A percentile compares a stretch with the other conserved stretches of the same genome.
These are phyloP conservation scores for Rhexocercosporidium sp. DNA, from an alignment of 2,329 filamentous ascomycete genomes.

Conservation along the genomic window DNA sequence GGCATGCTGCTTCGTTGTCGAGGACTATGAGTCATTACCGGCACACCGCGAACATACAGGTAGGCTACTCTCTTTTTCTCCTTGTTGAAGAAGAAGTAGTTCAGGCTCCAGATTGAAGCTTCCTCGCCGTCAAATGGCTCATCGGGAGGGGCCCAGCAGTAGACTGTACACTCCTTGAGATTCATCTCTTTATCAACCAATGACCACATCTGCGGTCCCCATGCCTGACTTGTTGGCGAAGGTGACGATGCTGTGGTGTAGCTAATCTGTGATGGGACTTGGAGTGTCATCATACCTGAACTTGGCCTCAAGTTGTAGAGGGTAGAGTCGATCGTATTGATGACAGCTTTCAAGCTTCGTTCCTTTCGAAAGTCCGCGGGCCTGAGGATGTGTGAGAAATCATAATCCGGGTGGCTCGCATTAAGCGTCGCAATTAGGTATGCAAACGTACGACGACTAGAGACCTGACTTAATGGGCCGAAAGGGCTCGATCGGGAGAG, in stretches of 20 bases:
- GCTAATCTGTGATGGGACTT: slow-evolving; percentile 45
- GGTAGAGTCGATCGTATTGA: slow-evolving; percentile 86
- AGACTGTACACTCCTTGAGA: slow-evolving; percentile 85
- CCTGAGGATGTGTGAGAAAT: slow-evolving; percentile 91
- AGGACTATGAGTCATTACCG: slow-evolving; percentile 70
- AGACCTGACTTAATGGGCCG: slow-evolving; percentile 84
- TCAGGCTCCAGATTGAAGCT: slow-evolving; percentile 90
- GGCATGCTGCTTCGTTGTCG: slow-evolving; percentile 45
- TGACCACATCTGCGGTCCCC: slow-evolving; percentile 91
- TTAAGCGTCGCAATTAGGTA: slow-evolving; percentile 97
- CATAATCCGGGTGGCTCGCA: slow-evolving; percentile 93
- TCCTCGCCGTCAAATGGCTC: slow-evolving; percentile 93
- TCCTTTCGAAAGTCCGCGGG: slow-evolving; percentile 91
- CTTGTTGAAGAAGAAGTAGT: slow-evolving; percentile 99
- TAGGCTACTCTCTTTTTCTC: slow-evolving; percentile 91
- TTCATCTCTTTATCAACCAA: slow-evolving; percentile 95
- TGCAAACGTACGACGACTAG: slow-evolving; percentile 89
- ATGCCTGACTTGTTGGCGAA: slow-evolving; percentile 62
- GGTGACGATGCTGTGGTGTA: slow-evolving; percentile 45
- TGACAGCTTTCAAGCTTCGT: slow-evolving; percentile 77
- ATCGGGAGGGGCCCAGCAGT: slow-evolving; percentile 86
- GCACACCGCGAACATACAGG: slow-evolving; percentile 88
- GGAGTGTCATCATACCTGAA: slow-evolving; percentile 44
- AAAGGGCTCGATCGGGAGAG: slow-evolving; percentile 90
- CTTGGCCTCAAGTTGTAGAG: slow-evolving; percentile 83